Evolutionary conservation across 495 filamentous ascomycete species (phyloP), one percentile per base, ranked within the genome.

Genomic region (Friedmanniomyces simplex): DNA sequence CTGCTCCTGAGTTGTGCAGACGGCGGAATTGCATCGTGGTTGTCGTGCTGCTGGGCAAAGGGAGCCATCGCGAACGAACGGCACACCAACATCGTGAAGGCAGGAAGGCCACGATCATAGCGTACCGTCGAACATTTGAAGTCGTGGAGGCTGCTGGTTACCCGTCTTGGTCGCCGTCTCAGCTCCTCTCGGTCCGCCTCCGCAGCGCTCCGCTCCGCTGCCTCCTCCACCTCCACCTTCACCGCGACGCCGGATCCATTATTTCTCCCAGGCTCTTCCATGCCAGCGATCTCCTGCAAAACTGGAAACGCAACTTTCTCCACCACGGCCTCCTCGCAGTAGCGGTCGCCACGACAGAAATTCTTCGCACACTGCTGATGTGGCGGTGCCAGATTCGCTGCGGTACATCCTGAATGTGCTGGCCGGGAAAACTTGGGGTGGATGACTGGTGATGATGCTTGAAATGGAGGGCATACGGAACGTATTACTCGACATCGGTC

Each of bases 401-500:
- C 20, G 46, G 20, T 6, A 49, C 18, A 1, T 10, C 25, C 24
- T 2, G 25, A 28, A 3, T 10, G 11, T 7, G 22, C 5, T 16
- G 11, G 20, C 52, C 13, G 10, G 3, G 42, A 48, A 46, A 20
- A 5, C 34, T 22, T 2, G 21, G 3, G 8, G 36, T 16, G 8
- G 36, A 16, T 16, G 21, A n/a, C n/a, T n/a, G n/a, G n/a, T 2
- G 37, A 37, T 34, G n/a, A 54, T 52, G 57, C 39, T 13, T 2
- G 39, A 54, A 16, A 28, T 61, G 52, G 45, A 56, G 5, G 41
- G 39, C 25, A 25, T 58, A 12, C 12, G 46, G 49, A 26, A 58
- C 53, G 56, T 58, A 32, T 36, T 58, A 32, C 56, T 58, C 28
- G 56, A 58, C 32, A 58, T 58, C 30, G 56, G 53, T 61, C 37